phyloP scores from a whole-genome alignment of 805 yeast species.

The Spathaspora hagerdaliae region DNA sequence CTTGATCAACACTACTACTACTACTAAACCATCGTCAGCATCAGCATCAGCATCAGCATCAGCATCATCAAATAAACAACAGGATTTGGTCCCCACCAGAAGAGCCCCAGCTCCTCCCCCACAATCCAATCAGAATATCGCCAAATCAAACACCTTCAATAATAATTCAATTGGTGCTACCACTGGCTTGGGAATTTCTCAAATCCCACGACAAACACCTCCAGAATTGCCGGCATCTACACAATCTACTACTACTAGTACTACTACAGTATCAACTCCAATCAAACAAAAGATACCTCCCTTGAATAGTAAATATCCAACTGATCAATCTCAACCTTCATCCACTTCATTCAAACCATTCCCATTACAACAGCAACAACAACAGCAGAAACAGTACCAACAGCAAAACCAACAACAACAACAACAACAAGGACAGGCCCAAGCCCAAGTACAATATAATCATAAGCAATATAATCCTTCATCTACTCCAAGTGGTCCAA shows the following conservation, averaged over 20 bases:
- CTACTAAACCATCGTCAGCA: no score
- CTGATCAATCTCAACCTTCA: conserved; percentile 7
- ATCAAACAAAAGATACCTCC: background rate
- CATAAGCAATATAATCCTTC: background rate
- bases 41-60: no score
- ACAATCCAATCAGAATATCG: background rate
- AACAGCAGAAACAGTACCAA: background rate
- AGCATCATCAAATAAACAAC: conserved; percentile 3
- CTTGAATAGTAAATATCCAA: background rate
- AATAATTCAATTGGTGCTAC: background rate
- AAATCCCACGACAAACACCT: conserved; percentile 26
- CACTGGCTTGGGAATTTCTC: background rate
- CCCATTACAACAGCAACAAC: background rate
- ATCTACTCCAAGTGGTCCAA: background rate
- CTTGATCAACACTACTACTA: conserved; percentile 25
- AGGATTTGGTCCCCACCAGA: conserved; percentile 42
- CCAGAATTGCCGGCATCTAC: conserved; percentile 22
- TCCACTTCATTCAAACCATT: conserved; percentile 5
- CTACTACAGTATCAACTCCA: conserved; percentile 7
- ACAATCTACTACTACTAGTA: background rate
- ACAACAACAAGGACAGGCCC: background rate
- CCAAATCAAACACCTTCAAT: background rate
- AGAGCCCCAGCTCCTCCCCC: conserved; percentile 56
- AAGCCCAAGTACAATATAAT: conserved; percentile 3
- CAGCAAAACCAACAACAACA: background rate